Evolutionary conservation across 305 asterid species (phyloP).

Genomic region (Solanum hybrid): DNA sequence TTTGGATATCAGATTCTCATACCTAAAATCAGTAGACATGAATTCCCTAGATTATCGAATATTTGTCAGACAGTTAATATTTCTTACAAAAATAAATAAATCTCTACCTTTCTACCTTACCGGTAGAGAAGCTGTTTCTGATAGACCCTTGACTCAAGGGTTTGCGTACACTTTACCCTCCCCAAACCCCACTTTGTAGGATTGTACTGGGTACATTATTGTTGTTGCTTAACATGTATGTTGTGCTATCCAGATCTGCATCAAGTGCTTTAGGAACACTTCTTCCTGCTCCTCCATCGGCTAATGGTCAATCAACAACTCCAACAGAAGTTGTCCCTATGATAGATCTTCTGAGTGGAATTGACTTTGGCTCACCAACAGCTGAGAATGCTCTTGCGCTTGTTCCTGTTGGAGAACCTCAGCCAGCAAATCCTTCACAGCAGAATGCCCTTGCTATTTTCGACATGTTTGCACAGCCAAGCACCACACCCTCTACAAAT

Average conservation of each 20-base stretch:
- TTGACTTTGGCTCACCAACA: constrained; percentile 53
- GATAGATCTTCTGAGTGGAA: constrained; percentile 97
- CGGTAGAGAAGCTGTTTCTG: neutral
- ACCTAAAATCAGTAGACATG: neutral
- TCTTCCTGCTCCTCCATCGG: constrained; percentile 52
- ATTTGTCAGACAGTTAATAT: neutral
- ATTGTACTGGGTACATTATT: neutral
- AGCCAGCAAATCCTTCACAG: constrained; percentile 63
- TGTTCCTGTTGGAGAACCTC: constrained; percentile 66
- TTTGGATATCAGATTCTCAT: neutral
- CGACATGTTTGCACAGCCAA: constrained; percentile 65
- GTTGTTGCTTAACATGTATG: neutral
- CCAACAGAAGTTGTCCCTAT: constrained; percentile 43
- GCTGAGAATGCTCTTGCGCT: constrained; percentile 57
- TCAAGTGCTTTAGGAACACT: constrained; percentile 36
- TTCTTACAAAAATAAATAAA: neutral
- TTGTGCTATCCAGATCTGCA: constrained; percentile 44
- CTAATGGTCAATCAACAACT: constrained; percentile 41
- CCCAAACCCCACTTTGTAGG: neutral
- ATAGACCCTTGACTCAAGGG: neutral
- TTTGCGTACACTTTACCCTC: neutral
- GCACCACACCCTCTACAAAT: constrained; percentile 26
- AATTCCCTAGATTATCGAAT: neutral
- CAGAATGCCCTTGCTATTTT: constrained; percentile 82
- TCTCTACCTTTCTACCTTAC: neutral